phyloP scores from a whole-genome alignment of 176 grass and related monocot genomes.

The Saccharum officinarum region DNA sequence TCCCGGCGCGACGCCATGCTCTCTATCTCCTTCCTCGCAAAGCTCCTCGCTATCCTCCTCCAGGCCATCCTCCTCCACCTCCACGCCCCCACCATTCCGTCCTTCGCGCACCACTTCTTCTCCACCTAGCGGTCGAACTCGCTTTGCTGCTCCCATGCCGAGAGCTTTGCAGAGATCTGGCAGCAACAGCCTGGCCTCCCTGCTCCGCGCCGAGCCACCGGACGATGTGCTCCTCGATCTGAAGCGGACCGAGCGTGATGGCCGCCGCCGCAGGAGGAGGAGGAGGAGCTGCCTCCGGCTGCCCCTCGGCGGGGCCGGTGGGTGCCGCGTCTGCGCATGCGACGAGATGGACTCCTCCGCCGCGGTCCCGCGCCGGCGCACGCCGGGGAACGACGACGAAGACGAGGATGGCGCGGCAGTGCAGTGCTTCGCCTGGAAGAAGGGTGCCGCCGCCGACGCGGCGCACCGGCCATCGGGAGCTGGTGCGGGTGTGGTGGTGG shows the following conservation, averaged over 20 bases:
- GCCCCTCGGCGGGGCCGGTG: slow-evolving; percentile 54
- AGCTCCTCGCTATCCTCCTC: slow-evolving; percentile 36
- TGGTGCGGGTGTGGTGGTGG: neutral
- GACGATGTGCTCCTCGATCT: neutral
- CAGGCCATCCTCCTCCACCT: slow-evolving; percentile 33
- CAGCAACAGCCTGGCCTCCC: slow-evolving; percentile 54
- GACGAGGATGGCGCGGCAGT: slow-evolving; percentile 4
- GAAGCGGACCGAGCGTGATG: slow-evolving; percentile 21
- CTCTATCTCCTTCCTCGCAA: slow-evolving; percentile 42
- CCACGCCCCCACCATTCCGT: neutral
- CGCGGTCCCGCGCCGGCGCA: slow-evolving; percentile 9
- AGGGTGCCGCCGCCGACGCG: neutral
- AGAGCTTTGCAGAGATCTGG: slow-evolving; percentile 50
- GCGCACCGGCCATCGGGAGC: neutral
- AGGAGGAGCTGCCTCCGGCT: slow-evolving; percentile 52
- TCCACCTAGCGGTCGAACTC: neutral
- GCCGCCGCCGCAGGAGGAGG: neutral
- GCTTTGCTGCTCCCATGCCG: slow-evolving; percentile 2
- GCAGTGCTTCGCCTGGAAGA: slow-evolving; percentile 58
- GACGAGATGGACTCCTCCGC: slow-evolving; percentile 55
- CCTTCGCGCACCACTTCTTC: slow-evolving; percentile 38
- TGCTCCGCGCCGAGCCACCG: slow-evolving; percentile 45
- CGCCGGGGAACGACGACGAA: neutral
- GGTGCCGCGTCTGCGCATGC: slow-evolving; percentile 76
- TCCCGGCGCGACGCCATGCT: slow-evolving; percentile 34